These are phyloP conservation scores for Coemansia erecta DNA, from an alignment of 192 early-diverging fungal genomes.

Conservation along the genomic window DNA sequence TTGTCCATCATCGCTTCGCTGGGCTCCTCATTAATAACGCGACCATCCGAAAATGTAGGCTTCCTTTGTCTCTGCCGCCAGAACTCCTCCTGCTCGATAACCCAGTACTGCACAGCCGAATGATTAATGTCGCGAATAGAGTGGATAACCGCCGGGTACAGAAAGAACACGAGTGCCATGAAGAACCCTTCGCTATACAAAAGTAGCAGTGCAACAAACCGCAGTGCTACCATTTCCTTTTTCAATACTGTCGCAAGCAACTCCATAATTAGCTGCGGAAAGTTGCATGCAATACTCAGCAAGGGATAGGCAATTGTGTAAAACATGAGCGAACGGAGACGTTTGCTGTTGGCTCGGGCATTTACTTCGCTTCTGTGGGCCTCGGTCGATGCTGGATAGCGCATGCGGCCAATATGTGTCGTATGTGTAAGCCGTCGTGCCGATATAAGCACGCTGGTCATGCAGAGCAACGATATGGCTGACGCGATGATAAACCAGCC, in stretches of 20 bases:
- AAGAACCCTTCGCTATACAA: slow-evolving; percentile 43
- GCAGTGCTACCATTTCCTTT: slow-evolving; percentile 14
- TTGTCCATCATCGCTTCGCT: slow-evolving; percentile 18
- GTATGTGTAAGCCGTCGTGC: slow-evolving; percentile 34
- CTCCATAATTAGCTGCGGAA: slow-evolving; percentile 39
- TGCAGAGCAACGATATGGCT: slow-evolving; percentile 36
- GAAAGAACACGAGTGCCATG: slow-evolving; percentile 37
- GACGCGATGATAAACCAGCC: slow-evolving; percentile 49
- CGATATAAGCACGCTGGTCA: slow-evolving; percentile 38
- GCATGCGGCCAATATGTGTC: slow-evolving; percentile 12
- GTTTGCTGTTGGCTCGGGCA: slow-evolving; percentile 48
- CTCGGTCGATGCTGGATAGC: slow-evolving; percentile 24
- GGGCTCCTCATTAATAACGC: neutral
- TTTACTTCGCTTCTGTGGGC: slow-evolving; percentile 46
- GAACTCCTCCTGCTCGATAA: slow-evolving; percentile 51
- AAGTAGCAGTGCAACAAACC: slow-evolving; percentile 15
- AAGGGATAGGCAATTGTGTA: slow-evolving; percentile 50
- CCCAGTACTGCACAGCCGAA: slow-evolving; percentile 47
- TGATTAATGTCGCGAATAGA: slow-evolving; percentile 46
- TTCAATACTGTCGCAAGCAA: slow-evolving; percentile 28
- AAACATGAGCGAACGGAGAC: slow-evolving; percentile 44
- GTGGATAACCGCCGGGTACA: slow-evolving; percentile 45
- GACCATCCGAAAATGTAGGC: neutral
- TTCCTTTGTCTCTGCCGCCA: slow-evolving; percentile 33
- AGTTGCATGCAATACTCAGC: slow-evolving; percentile 45